These are phyloP conservation scores for Cladobotryum protrusum DNA, from an alignment of 2,329 filamentous ascomycete species.

Conservation along the genomic window DNA sequence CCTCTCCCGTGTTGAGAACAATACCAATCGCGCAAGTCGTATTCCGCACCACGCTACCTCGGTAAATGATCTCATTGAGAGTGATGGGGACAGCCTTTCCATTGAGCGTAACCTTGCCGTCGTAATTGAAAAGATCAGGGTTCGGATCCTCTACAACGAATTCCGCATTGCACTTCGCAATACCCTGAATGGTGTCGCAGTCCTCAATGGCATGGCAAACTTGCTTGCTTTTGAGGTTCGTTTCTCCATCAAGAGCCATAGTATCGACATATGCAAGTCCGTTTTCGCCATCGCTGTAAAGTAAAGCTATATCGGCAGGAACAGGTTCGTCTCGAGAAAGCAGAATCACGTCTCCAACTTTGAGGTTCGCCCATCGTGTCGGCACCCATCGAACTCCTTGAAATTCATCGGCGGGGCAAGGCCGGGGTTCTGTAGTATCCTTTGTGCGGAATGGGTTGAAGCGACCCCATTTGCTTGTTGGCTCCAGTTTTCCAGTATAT, in stretches of 20 bases:
- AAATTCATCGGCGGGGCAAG: conserved; percentile 55
- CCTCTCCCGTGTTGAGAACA: conserved; percentile 83
- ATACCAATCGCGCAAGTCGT: conserved; percentile 66
- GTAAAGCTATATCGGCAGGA: conserved; percentile 75
- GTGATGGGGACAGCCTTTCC: conserved; percentile 63
- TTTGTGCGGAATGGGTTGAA: conserved; percentile 30
- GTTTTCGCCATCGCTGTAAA: conserved; percentile 72
- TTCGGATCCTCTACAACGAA: conserved; percentile 74
- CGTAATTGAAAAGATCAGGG: conserved; percentile 68
- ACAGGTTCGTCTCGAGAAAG: conserved; percentile 65
- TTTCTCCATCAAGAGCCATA: conserved; percentile 79
- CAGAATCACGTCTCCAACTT: conserved; percentile 44
- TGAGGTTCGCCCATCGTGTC: conserved; percentile 39
- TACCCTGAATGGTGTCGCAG: conserved; percentile 49
- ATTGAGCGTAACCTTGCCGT: conserved; percentile 58
- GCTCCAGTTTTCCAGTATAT: conserved; percentile 23
- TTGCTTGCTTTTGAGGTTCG: conserved; percentile 73
- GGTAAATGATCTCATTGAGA: conserved; percentile 75
- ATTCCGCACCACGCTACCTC: conserved; percentile 79
- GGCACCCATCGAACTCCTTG: conserved; percentile 45
- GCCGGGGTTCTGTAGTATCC: conserved; percentile 22
- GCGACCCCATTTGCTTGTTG: conserved; percentile 17
- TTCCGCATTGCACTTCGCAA: conserved; percentile 51
- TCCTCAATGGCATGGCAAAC: conserved; percentile 53
- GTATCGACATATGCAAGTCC: conserved; percentile 78